Base-by-base conservation (phyloP, 106 monocot genomes). In the Hemerocallis citrina region DNA sequence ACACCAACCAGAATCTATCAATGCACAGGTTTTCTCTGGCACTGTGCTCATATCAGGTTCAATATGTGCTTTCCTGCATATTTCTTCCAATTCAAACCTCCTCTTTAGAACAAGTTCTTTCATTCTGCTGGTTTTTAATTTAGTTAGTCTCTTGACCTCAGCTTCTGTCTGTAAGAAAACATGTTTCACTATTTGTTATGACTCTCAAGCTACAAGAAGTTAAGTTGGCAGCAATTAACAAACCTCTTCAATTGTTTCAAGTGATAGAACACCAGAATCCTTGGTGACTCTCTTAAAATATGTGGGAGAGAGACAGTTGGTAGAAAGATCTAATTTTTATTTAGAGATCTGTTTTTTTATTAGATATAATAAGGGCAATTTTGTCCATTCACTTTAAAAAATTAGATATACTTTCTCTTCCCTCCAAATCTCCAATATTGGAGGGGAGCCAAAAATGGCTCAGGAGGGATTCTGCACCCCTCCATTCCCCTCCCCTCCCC, bases 61-160 rank as follows among this genome's bases (percentile, higher is more conserved):
- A 25, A 92, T 88, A 38, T 92, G 88, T 32, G 82, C 79, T 54
- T 62, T 38, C 51, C 62, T 71, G 63, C 98, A 92, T 48, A 92
- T 80, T 34, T 92, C 88, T 75, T 92, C 98, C 57, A 98, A 45
- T 41, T 92, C 98, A 44, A n/a, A 29, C 56, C 98, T 75, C 59
- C 57, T 92, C 72, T 78, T 88, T 27, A 82, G 58, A 55, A 88
- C 88, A 55, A 98, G 74, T 57, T 98, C 98, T 71, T 85, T 98
- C 85, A 92, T 92, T 84, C 79, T 81, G 55, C 82, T 78, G 1
- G 88, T 69, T 73, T 98, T 98, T 31, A 88, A 31, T 52, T 75
- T 82, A 11, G 56, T 85, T 55, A 98, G 70, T 61, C 92, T 84
- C 25, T 82, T 71, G 37, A 92, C 84, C 68, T 98, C 98, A 28